Percentiles rank a stretch among this genome's conserved stretches.
Conservation (phyloP, 805 yeast genomes). For the Hanseniaspora vineae region DNA sequence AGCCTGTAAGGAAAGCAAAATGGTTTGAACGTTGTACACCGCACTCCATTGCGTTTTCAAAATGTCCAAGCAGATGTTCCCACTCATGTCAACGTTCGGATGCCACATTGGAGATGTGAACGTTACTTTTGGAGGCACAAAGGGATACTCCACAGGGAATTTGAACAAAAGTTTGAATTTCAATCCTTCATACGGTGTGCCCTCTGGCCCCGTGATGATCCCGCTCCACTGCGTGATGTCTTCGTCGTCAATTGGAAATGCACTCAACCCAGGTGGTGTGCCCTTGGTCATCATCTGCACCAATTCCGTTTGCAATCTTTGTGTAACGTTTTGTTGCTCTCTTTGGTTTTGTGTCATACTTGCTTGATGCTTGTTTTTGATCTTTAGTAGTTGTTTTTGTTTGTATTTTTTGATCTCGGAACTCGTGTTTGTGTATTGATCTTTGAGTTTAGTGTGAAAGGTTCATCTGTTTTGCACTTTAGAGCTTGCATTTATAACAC, state of each 20-base stretch:
- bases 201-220: slow-evolving; percentile 43
- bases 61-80: slow-evolving; percentile 53
- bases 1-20: slow-evolving; percentile 44
- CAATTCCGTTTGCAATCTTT: slow-evolving; percentile 37
- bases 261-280: slow-evolving; percentile 35
- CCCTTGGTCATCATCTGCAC: slow-evolving; percentile 38
- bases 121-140: slow-evolving; percentile 40
- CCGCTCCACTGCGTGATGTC: slow-evolving; percentile 46
- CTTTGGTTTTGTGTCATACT: background rate
- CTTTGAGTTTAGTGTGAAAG: no score
- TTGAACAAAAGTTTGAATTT: slow-evolving; percentile 36
- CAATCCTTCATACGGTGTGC: slow-evolving; percentile 42
- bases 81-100: slow-evolving; percentile 52
- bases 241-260: slow-evolving; percentile 41
- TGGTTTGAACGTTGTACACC: slow-evolving; percentile 47
- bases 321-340: slow-evolving; percentile 23
- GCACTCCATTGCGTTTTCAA: slow-evolving; percentile 57
- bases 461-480: no score
- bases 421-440: background rate
- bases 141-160: slow-evolving; percentile 47
- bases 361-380: background rate
- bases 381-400: background rate
- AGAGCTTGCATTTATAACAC: no score
- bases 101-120: slow-evolving; percentile 53
- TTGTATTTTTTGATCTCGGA: background rate